A percentile compares a stretch with the other conserved stretches of the same genome.
These are phyloP conservation scores for Calonectria pauciramosa DNA, from an alignment of 2,329 filamentous ascomycete species.

Conservation along the genomic window DNA sequence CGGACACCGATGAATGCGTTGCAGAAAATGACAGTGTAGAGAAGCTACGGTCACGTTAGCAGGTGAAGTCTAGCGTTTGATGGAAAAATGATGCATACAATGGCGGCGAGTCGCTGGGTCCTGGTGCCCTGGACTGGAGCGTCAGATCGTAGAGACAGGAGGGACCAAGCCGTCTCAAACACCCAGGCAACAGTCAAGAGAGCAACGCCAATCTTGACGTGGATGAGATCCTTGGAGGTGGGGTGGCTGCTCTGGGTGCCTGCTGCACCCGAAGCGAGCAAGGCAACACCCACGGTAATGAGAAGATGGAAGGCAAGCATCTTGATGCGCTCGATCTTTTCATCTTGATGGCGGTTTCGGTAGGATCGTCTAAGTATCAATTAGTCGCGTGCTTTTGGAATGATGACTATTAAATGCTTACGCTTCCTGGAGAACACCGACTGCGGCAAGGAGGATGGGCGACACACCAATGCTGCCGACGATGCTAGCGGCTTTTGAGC, in stretches of 20 bases:
- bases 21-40: slow-evolving; percentile 1
- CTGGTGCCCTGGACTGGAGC: neutral
- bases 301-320: neutral
- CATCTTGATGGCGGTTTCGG: neutral
- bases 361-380: neutral
- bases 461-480: neutral
- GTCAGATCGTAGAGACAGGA: neutral
- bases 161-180: neutral
- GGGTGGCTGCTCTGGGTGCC: neutral
- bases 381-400: neutral
- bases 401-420: neutral
- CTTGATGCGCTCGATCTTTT: slow-evolving; percentile 1
- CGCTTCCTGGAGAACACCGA: neutral
- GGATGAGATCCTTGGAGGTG: neutral
- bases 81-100: neutral
- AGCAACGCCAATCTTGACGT: neutral
- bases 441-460: neutral
- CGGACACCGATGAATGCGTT: neutral
- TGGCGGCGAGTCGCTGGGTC: neutral
- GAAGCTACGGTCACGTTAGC: neutral
- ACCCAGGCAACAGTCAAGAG: neutral
- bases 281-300: neutral
- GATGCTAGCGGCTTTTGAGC: neutral
- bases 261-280: neutral
- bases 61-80: too few relatives aligned